Percentiles rank a stretch among this genome's conserved stretches.
These are phyloP conservation scores for Licmophora abbreviata DNA, from an alignment of 108 stramenopile genomes.

Conservation along the genomic window DNA sequence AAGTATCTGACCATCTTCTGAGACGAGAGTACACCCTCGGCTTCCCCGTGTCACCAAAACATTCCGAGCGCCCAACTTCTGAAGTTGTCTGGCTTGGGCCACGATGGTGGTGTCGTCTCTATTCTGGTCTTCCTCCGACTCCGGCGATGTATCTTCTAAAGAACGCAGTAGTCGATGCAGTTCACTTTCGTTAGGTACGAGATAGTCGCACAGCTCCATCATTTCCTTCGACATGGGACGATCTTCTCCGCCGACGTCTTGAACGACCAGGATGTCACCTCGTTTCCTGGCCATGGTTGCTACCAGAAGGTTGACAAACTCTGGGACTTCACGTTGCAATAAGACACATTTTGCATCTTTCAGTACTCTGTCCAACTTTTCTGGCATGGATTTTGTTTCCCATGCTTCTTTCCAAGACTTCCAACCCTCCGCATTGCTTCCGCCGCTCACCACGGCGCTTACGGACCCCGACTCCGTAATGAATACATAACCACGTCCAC, in stretches of 20 bases:
- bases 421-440: conserved; percentile 70
- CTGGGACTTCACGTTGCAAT: conserved; percentile 73
- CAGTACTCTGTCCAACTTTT: not conserved
- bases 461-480: conserved; percentile 55
- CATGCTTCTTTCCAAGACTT: conserved; percentile 26
- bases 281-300: conserved; percentile 28
- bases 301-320: conserved; percentile 54
- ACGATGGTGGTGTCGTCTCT: conserved; percentile 9
- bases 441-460: conserved; percentile 64
- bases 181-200: conserved; percentile 77
- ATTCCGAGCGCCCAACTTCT: conserved; percentile 47
- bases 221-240: conserved; percentile 39
- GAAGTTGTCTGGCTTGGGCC: conserved; percentile 24
- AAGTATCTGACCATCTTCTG: conserved; percentile 16
- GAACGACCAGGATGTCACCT: conserved; percentile 36
- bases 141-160: conserved; percentile 9
- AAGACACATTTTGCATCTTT: conserved; percentile 20
- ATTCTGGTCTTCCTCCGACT: conserved; percentile 1
- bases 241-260: conserved; percentile 78
- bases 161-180: conserved; percentile 45
- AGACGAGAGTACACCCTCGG: conserved; percentile 41
- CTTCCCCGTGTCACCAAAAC: conserved; percentile 63
- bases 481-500: conserved; percentile 75
- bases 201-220: conserved; percentile 48
- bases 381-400: not conserved